Evolutionary conservation across 2,329 filamentous ascomycete genomes (phyloP), one percentile per base, ranked within the genome.

Genomic region (Penicillium sp.): DNA sequence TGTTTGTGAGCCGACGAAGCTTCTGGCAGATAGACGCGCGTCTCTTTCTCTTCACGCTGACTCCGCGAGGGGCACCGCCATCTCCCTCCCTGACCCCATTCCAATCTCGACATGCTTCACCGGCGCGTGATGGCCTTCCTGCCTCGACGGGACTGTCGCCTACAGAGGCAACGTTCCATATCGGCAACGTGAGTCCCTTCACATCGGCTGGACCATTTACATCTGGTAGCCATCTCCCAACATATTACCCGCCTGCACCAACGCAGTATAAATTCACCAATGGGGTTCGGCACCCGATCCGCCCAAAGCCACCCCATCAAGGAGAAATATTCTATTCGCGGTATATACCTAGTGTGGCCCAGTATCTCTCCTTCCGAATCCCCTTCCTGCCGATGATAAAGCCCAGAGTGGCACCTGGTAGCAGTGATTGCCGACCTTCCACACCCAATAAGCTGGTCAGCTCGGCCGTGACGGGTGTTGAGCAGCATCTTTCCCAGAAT

Each of bases 11-110:
- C 56, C 84, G 87, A 42, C 83, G 85, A 59, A 87, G 87, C 67
- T 99, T 97, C 76, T 99, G 95, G 95, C 95, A 98, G 77, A 82
- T 95, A 3, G 91, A 96, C 43, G 86, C 90, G 0, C 85, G 91
- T 6, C 82, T 96, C 50, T 98, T 96, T 71, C 85, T 98, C 47
- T 96, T 96, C 77, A 91, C 90, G 0, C 81, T 93, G 27, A 85
- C 89, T 48, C 90, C 90, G 0, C 79, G 79, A 44, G 66, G 66
- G 27, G 73, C 78, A 43, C 81, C 82, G 3, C 78, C 79, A 0
- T 81, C 79, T 47, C 79, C 80, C 1, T 73, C 74, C 10, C 69
- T 78, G 52, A 82, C 82, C 9, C 82, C 84, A 1, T 78, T 78
- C 56, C 70, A 75, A 24, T 84, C 80, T 16, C 74, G 82, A 48